Conservation (phyloP, 768 basidiomycete genomes). For the Infundibulicybe gibba region DNA sequence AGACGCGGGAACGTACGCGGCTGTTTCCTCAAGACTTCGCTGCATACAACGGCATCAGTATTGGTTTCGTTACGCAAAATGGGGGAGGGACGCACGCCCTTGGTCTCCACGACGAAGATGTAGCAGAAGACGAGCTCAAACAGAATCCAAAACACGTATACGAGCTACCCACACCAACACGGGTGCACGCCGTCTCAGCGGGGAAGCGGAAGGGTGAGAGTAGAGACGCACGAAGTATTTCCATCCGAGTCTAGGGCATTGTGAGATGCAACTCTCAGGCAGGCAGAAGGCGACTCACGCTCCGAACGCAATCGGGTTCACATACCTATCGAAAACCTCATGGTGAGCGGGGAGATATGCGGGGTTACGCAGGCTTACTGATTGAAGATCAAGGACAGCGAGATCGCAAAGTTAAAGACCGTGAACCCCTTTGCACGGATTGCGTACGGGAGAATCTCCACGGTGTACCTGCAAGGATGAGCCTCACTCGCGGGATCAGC, state of each 20-base stretch:
- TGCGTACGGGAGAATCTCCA: conserved; percentile 14
- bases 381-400: conserved; percentile 12
- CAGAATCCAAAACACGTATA: conserved; percentile 69
- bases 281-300: background rate
- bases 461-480: conserved; percentile 1
- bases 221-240: conserved; percentile 61
- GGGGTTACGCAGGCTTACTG: conserved; percentile 2
- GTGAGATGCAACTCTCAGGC: background rate
- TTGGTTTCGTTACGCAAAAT: too few species aligned
- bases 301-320: conserved; percentile 77
- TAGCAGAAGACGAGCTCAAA: conserved; percentile 65
- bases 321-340: conserved; percentile 11
- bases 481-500: too few species aligned
- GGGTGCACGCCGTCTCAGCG: background rate
- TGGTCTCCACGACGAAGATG: conserved; percentile 29
- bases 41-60: too few species aligned
- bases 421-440: conserved; percentile 14
- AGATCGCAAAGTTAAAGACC: conserved; percentile 13
- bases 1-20: too few species aligned
- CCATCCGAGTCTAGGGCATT: conserved; percentile 46
- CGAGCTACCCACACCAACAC: conserved; percentile 33
- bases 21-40: too few species aligned
- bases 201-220: background rate
- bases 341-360: too few species aligned
- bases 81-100: too few species aligned